Percentiles rank a stretch among this genome's conserved stretches.
Evolutionary conservation across 164 flowering plant genomes (phyloP).

Genomic region (Stephania cephalantha): DNA sequence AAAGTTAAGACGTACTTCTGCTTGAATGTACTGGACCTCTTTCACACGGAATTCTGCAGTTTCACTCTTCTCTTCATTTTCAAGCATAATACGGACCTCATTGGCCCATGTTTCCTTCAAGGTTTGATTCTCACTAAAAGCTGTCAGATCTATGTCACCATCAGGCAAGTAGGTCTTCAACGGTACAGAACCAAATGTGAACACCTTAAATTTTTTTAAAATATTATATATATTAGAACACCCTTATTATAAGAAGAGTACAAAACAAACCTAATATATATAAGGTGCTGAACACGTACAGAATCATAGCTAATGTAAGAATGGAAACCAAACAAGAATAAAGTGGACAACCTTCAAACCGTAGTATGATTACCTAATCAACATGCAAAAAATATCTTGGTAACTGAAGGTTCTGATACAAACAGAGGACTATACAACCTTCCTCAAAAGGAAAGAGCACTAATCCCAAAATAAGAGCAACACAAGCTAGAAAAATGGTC

Average conservation of each 20-base stretch:
- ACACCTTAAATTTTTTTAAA: conserved; percentile 46
- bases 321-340: neutral
- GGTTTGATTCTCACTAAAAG: conserved; percentile 57
- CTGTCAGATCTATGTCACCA: conserved; percentile 92
- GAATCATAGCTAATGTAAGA: neutral
- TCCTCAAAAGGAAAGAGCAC: too few species aligned
- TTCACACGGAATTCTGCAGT: conserved; percentile 92
- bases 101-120: conserved; percentile 82
- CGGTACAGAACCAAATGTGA: conserved; percentile 94
- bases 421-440: too few species aligned
- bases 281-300: neutral
- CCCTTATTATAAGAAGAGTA: too few species aligned
- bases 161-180: conserved; percentile 96
- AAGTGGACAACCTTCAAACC: neutral
- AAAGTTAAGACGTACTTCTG: conserved; percentile 53
- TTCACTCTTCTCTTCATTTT: conserved; percentile 86
- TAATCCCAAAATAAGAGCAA: too few species aligned
- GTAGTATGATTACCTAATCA: neutral
- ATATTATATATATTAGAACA: conserved; percentile 4
- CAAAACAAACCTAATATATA: neutral
- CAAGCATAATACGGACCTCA: conserved; percentile 73
- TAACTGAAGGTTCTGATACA: neutral
- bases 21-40: conserved; percentile 96
- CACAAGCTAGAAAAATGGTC: too few species aligned
- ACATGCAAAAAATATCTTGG: neutral